Evolutionary conservation across 2,329 filamentous ascomycete species (phyloP), one percentile per base, ranked within the genome.

Genomic region (Beauveria sp.): DNA sequence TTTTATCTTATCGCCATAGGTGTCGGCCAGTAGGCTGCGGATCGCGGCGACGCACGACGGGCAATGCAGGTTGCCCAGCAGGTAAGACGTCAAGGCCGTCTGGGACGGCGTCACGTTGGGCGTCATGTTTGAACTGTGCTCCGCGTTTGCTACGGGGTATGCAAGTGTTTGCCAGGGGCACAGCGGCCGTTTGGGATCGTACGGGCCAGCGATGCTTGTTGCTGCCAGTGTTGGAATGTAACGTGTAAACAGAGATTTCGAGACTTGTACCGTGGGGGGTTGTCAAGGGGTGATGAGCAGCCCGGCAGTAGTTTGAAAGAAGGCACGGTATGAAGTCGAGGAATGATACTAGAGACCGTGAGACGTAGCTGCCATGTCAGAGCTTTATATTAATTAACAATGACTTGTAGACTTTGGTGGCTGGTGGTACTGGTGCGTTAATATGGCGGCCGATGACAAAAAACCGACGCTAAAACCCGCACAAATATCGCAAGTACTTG

Each of bases 61-160:
- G 75, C 89, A 91, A 74, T 92, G 89, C n/a, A 92, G 79, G 72
- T 92, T 91, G 64, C 81, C 83, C 67, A 92, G 77, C 64, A 91
- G 79, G 69, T 88, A 85, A 40, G 83, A 87, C 2, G 84, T 87
- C 14, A 79, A 82, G 63, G 78, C 72, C 63, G 72, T 68, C 61
- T 69, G 66, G 16, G 67, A 60, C 49, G 70, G 62, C 26, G 69
- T 57, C 31, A 34, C 31, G 12, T 34, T 34, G 31, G 31, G 31
- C 68, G 24, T 49, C 46, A 75, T 75, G 65, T 53, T 38, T 50
- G 57, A 62, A 34, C 31, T 12, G 18, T 26, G n/a, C 31, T 42
- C 48, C 34, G 34, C 28, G 56, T 60, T 40, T 60, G 60, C 34
- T 40, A 46, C 3, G 10, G 38, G 46, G 18, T 34, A 43, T 49